A percentile compares a stretch with the other conserved stretches of the same genome.
These are phyloP conservation scores for Kazachstania psychrophila DNA, from an alignment of 805 yeast genomes.

Conservation along the genomic window DNA sequence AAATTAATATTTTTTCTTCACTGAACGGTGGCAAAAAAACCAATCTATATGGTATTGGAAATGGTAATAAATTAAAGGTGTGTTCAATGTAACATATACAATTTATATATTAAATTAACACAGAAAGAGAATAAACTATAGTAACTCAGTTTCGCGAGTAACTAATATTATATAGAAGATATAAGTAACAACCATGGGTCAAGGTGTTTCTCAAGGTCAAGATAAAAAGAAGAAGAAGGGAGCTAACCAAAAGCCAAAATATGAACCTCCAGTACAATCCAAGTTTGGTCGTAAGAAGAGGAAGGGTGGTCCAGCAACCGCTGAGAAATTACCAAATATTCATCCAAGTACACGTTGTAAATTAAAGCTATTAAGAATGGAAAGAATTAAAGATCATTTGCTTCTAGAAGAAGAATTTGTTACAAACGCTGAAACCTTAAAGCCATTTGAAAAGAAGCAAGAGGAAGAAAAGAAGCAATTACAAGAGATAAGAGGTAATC, in stretches of 20 bases:
- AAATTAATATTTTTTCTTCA: no score
- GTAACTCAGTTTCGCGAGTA: no score
- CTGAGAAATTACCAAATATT: slow-evolving; percentile 71
- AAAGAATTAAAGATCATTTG: slow-evolving; percentile 92
- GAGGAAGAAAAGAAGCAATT: slow-evolving; percentile 93
- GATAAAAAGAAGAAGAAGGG: slow-evolving; percentile 44
- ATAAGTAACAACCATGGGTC: slow-evolving; percentile 23
- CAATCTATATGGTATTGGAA: no score
- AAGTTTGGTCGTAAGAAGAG: slow-evolving; percentile 87
- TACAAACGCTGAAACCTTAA: slow-evolving; percentile 85
- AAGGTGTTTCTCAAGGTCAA: slow-evolving; percentile 30
- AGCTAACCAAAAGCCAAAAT: slow-evolving; percentile 85
- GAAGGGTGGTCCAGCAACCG: slow-evolving; percentile 82
- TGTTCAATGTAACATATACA: no score
- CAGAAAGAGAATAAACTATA: background rate
- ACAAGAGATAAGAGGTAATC: slow-evolving; percentile 92
- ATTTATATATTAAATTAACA: no score
- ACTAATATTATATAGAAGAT: background rate
- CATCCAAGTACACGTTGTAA: slow-evolving; percentile 91
- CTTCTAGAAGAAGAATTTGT: slow-evolving; percentile 93
- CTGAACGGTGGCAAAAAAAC: background rate
- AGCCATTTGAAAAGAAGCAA: slow-evolving; percentile 93
- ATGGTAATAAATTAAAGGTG: no score
- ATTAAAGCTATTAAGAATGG: slow-evolving; percentile 81
- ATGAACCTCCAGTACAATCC: slow-evolving; percentile 96